A percentile compares a stretch with the other conserved stretches of the same genome.
phyloP scores from a whole-genome alignment of 805 yeast genomes.

The Yamadazyma paraphyllophila region DNA sequence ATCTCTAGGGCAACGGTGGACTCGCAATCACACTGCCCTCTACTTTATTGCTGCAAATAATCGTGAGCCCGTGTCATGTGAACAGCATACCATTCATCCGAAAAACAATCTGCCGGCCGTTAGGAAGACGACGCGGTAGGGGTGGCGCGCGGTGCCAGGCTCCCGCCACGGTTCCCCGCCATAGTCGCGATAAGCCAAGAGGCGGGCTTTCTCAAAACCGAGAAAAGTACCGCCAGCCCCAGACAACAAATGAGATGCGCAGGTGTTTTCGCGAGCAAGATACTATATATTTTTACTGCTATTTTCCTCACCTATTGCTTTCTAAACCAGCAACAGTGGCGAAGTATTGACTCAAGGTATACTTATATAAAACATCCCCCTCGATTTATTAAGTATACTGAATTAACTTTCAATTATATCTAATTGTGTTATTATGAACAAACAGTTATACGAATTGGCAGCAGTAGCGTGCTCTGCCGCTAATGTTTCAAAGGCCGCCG shows the following conservation, averaged over 20 bases:
- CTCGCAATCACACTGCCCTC: too few species aligned
- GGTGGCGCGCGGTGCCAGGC: background rate
- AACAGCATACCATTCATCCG: too few species aligned
- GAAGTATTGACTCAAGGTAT: too few species aligned
- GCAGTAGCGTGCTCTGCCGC: conserved; percentile 4
- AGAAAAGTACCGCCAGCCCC: conserved; percentile 3
- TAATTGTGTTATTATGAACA: conserved; percentile 1
- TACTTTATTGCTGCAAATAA: too few species aligned
- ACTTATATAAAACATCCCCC: too few species aligned
- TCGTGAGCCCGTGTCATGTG: too few species aligned
- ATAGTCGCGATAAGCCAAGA: background rate
- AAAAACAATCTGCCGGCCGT: too few species aligned
- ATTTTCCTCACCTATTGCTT: too few species aligned
- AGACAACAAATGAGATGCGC: conserved; percentile 1
- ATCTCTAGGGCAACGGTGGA: too few species aligned
- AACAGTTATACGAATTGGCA: conserved; percentile 2
- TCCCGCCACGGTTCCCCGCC: background rate
- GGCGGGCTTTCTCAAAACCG: background rate
- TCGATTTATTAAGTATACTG: too few species aligned
- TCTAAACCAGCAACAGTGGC: too few species aligned
- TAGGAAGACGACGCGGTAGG: background rate
- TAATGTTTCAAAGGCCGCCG: conserved; percentile 1
- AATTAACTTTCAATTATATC: too few species aligned
- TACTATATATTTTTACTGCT: background rate
- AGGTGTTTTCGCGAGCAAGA: background rate